A percentile compares a stretch with the other conserved stretches of the same genome.
phyloP scores from a whole-genome alignment of 2,329 filamentous ascomycete genomes.

The Tolypocladium pustulatum region DNA sequence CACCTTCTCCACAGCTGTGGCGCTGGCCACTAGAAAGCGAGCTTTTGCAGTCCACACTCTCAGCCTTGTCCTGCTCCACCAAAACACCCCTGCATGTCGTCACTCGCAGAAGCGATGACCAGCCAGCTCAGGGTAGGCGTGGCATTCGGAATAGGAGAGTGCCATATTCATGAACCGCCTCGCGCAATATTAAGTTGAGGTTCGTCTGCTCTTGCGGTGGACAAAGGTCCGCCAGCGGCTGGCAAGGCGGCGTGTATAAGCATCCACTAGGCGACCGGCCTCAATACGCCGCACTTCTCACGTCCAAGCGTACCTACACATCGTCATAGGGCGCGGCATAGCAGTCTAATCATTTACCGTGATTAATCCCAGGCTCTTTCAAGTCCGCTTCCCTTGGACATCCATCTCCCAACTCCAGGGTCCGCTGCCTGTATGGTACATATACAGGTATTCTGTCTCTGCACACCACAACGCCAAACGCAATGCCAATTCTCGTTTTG shows the following conservation, averaged over 20 bases:
- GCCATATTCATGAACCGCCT: too few relatives aligned
- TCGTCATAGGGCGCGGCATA: background rate
- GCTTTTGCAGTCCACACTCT: background rate
- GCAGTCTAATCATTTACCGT: background rate
- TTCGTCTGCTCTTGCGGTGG: too few relatives aligned
- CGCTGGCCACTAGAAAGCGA: slow-evolving; percentile 2
- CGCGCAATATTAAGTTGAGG: too few relatives aligned
- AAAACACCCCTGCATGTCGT: background rate
- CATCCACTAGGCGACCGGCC: too few relatives aligned
- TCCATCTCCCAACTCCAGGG: background rate
- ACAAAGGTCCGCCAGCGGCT: too few relatives aligned
- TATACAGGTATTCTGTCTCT: background rate
- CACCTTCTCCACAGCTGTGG: background rate
- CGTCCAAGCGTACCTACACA: too few relatives aligned
- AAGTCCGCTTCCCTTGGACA: too few relatives aligned
- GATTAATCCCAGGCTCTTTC: background rate
- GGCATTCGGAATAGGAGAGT: too few relatives aligned
- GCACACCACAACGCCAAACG: background rate
- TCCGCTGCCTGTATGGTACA: background rate
- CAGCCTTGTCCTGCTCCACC: background rate
- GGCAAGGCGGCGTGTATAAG: too few relatives aligned
- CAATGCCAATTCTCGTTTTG: background rate
- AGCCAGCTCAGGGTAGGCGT: background rate
- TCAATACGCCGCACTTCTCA: too few relatives aligned
- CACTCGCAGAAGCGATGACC: background rate